phyloP scores from a whole-genome alignment of 1,139 yeast species.

The Suhomyces bribrorum region DNA sequence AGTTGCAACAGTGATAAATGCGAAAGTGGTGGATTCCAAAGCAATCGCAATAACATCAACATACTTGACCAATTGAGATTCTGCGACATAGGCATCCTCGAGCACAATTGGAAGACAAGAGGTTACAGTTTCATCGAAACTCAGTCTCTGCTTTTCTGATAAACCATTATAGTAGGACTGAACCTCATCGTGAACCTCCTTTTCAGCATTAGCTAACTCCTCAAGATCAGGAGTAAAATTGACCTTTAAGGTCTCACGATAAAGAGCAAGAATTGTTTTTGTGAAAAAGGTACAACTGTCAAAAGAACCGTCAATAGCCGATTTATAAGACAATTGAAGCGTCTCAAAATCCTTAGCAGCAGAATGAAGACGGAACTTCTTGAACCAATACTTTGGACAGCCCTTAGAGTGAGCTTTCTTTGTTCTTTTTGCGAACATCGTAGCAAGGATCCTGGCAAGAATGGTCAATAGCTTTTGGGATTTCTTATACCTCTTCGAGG shows the following conservation, averaged over 20 bases:
- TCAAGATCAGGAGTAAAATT: too few relatives aligned
- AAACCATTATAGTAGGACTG: neutral
- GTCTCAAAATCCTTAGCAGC: neutral
- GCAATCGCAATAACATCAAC: neutral
- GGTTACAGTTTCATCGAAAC: too few relatives aligned
- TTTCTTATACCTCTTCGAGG: neutral
- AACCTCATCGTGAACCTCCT: neutral
- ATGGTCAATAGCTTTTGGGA: neutral
- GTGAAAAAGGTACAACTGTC: too few relatives aligned
- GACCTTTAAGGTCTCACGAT: too few relatives aligned
- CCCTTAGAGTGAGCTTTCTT: neutral
- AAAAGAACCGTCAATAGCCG: neutral
- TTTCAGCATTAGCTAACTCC: too few relatives aligned
- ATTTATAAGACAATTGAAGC: too few relatives aligned
- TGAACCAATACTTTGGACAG: neutral
- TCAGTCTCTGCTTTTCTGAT: too few relatives aligned
- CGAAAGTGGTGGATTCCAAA: neutral
- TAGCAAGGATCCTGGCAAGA: neutral
- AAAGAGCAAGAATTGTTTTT: too few relatives aligned
- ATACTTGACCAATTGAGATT: neutral
- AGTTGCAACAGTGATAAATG: neutral
- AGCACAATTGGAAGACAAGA: neutral
- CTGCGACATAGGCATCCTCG: neutral
- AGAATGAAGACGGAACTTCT: neutral
- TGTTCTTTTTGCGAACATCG: neutral